A percentile compares a stretch with the other conserved stretches of the same genome.
phyloP scores from a whole-genome alignment of 176 grass and related monocot genomes.

The Dendrocalamus sinicus region DNA sequence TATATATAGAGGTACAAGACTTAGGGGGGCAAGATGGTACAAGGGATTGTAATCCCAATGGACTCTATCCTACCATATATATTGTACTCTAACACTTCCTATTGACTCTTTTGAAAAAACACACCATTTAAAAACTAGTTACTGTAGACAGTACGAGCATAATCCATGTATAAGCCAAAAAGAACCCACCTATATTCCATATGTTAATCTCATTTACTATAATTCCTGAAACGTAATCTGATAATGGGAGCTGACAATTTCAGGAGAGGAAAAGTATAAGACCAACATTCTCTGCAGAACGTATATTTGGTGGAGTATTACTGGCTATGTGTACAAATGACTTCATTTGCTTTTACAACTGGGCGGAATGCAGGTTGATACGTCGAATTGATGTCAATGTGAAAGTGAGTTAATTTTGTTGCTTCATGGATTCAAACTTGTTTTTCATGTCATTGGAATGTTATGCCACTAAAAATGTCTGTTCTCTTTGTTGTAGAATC shows the following conservation, averaged over 20 bases:
- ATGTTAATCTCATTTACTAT: slow-evolving; percentile 12
- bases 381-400: slow-evolving; percentile 98
- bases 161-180: too few species aligned
- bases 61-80: too few species aligned
- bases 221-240: slow-evolving; percentile 36
- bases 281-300: slow-evolving; percentile 84
- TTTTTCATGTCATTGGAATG: slow-evolving; percentile 28
- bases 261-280: slow-evolving; percentile 98
- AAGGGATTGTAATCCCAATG: too few species aligned
- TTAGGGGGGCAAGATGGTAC: too few species aligned
- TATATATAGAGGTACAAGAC: too few species aligned
- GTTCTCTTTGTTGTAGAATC: slow-evolving; percentile 64
- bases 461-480: slow-evolving; percentile 1
- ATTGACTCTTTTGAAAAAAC: too few species aligned
- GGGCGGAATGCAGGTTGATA: slow-evolving; percentile 89
- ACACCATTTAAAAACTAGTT: too few species aligned
- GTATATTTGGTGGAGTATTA: slow-evolving; percentile 86
- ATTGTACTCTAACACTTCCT: too few species aligned
- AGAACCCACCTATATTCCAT: neutral
- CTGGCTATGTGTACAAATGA: slow-evolving; percentile 99
- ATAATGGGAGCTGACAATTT: slow-evolving; percentile 41
- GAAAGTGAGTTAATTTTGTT: slow-evolving; percentile 52
- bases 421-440: neutral
- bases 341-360: slow-evolving; percentile 97
- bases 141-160: too few species aligned